phyloP scores from a whole-genome alignment of 2,329 filamentous ascomycete genomes.

The Aspergillus fumigatiaffinis region DNA sequence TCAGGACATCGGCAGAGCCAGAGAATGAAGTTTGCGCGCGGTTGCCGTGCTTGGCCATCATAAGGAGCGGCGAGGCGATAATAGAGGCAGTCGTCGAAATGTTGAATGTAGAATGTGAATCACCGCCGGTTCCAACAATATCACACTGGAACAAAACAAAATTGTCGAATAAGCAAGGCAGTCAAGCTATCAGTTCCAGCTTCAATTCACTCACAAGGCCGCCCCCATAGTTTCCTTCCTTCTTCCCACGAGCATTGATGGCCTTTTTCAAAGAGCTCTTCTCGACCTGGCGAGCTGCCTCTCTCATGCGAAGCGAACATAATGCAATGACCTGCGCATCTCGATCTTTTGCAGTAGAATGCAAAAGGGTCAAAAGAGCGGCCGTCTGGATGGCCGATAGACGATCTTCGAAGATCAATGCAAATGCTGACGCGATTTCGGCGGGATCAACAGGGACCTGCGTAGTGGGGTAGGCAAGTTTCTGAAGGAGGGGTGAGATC shows the following conservation, averaged over 20 bases:
- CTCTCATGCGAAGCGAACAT: constrained; percentile 79
- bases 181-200: background rate
- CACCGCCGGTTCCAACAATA: constrained; percentile 95
- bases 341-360: constrained; percentile 84
- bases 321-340: constrained; percentile 80
- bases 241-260: constrained; percentile 57
- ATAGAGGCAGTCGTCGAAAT: constrained; percentile 95
- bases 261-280: constrained; percentile 57
- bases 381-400: constrained; percentile 85
- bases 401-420: constrained; percentile 85
- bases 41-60: constrained; percentile 94
- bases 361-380: constrained; percentile 81
- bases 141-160: constrained; percentile 57
- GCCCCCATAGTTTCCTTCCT: constrained; percentile 72
- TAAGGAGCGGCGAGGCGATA: constrained; percentile 76
- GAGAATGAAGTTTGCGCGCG: constrained; percentile 92
- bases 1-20: constrained; percentile 87
- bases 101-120: constrained; percentile 97
- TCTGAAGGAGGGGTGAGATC: constrained; percentile 47
- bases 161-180: constrained; percentile 3
- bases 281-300: constrained; percentile 71
- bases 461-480: constrained; percentile 41
- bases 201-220: constrained; percentile 63
- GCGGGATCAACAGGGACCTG: constrained; percentile 60
- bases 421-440: constrained; percentile 86